phyloP scores from a whole-genome alignment of 2,329 filamentous ascomycete genomes.

The Tolypocladium ophioglossoides region DNA sequence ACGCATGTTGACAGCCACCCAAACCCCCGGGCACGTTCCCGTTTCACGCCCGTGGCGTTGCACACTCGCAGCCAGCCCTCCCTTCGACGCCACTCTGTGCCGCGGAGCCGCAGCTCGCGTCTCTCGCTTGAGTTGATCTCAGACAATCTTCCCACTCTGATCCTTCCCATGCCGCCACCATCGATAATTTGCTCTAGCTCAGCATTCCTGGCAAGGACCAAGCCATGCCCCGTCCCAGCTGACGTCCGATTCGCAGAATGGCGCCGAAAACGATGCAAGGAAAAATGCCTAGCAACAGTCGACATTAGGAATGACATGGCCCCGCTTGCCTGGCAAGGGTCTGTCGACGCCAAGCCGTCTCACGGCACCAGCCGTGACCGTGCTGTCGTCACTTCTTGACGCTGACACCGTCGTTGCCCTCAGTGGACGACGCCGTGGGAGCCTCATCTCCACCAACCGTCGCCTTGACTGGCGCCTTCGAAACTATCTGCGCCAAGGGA shows the following conservation, averaged over 20 bases:
- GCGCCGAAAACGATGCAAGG: neutral
- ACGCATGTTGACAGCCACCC: neutral
- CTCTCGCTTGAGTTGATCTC: neutral
- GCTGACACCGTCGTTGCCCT: neutral
- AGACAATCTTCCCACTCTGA: neutral
- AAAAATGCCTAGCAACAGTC: neutral
- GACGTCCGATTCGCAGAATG: neutral
- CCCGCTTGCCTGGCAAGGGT: neutral
- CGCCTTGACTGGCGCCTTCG: conserved; percentile 4
- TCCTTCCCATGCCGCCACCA: neutral
- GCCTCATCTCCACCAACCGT: neutral
- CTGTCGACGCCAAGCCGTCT: neutral
- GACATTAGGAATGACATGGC: too few relatives aligned
- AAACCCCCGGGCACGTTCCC: neutral
- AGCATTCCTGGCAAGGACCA: neutral
- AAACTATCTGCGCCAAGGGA: neutral
- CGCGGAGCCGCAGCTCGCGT: neutral
- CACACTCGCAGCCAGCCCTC: too few relatives aligned
- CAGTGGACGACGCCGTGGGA: neutral
- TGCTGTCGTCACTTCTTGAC: neutral
- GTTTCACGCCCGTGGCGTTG: neutral
- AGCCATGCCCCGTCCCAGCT: neutral
- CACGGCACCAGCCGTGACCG: neutral
- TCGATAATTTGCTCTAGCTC: neutral
- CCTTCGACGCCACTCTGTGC: neutral